A percentile compares a stretch with the other conserved stretches of the same genome.
phyloP scores from a whole-genome alignment of 345 rosid genomes.

The Gossypium stocksii region DNA sequence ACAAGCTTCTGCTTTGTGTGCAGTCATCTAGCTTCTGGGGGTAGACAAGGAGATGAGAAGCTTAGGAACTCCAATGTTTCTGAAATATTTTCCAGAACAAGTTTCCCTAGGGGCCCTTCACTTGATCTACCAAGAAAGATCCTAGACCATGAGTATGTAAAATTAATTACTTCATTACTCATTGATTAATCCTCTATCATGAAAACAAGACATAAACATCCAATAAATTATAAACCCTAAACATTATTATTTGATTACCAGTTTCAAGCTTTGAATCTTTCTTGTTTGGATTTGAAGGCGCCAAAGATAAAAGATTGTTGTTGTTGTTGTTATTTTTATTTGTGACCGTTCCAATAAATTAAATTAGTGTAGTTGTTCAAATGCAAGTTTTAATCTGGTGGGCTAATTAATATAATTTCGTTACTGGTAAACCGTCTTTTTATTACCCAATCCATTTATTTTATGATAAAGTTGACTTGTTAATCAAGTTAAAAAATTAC shows the following conservation, averaged over 20 bases:
- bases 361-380: conserved; percentile 3
- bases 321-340: background rate
- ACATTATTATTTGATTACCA: conserved; percentile 8
- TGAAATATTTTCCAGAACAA: conserved; percentile 61
- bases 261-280: conserved; percentile 27
- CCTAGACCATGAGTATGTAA: conserved; percentile 75
- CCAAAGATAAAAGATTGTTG: conserved; percentile 1
- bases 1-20: conserved; percentile 83
- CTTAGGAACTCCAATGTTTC: conserved; percentile 56
- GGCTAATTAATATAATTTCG: conserved; percentile 10
- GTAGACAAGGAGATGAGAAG: conserved; percentile 64
- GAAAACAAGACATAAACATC: background rate
- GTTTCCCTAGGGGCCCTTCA: conserved; percentile 51
- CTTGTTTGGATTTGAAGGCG: conserved; percentile 10
- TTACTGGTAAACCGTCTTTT: conserved; percentile 4
- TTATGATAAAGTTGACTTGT: conserved; percentile 22
- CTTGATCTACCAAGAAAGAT: conserved; percentile 54
- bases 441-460: background rate
- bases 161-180: background rate
- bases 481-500: conserved; percentile 10
- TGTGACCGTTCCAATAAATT: background rate
- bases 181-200: background rate
- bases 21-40: conserved; percentile 81
- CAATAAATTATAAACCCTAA: background rate
- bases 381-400: background rate